phyloP scores from a whole-genome alignment of 2,329 filamentous ascomycete species.

The Exophiala alcalophila region DNA sequence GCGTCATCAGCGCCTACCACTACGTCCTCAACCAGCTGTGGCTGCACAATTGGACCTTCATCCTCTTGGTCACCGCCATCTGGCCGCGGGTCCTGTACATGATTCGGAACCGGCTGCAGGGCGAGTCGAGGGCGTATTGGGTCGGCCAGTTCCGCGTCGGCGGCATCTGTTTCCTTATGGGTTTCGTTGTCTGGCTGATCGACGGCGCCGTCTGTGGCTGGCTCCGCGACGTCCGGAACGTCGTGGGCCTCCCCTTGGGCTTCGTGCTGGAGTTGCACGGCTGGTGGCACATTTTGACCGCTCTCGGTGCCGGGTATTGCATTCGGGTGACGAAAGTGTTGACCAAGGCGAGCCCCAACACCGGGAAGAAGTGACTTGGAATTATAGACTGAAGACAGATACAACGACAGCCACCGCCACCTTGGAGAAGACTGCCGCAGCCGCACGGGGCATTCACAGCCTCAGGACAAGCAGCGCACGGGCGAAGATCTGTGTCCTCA shows the following conservation, averaged over 20 bases:
- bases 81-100: constrained; percentile 24
- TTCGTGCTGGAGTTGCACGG: constrained; percentile 35
- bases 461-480: no score
- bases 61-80: constrained; percentile 21
- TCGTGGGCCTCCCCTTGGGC: constrained; percentile 31
- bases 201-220: constrained; percentile 30
- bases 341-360: no score
- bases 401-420: no score
- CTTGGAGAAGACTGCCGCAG: no score
- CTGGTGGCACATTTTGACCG: constrained; percentile 33
- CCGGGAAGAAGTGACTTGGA: no score
- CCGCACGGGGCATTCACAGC: no score
- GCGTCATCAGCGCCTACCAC: constrained; percentile 23
- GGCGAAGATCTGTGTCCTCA: no score
- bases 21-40: constrained; percentile 21
- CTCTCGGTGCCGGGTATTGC: constrained; percentile 27
- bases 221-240: constrained; percentile 23
- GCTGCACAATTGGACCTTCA: constrained; percentile 23
- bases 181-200: constrained; percentile 31
- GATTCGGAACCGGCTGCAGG: constrained; percentile 14
- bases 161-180: constrained; percentile 22
- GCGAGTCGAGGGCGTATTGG: constrained; percentile 16
- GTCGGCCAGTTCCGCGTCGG: constrained; percentile 20
- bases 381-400: no score
- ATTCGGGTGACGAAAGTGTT: constrained; percentile 25